A percentile compares a stretch with the other conserved stretches of the same genome.
Conservation (phyloP, 352 stramenopile genomes). For the Peronosclerospora sorghi region DNA sequence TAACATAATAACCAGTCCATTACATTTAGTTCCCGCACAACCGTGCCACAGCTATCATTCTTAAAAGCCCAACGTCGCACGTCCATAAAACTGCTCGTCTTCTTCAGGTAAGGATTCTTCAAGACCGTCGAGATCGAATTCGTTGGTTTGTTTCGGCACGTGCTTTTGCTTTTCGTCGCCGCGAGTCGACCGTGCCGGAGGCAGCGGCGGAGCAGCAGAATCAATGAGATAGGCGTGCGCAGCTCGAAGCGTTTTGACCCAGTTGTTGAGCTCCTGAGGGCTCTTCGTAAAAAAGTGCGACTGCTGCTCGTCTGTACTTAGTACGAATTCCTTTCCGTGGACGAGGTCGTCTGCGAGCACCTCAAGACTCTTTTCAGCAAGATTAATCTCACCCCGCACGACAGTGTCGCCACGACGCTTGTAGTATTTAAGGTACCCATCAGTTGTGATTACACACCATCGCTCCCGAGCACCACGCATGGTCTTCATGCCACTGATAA, state of each 20-base stretch:
- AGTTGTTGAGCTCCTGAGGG: conserved; percentile 56
- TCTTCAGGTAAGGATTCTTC: conserved; percentile 41
- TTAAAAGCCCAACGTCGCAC: conserved; percentile 74
- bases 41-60: conserved; percentile 4
- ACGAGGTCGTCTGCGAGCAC: conserved; percentile 70
- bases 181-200: conserved; percentile 17
- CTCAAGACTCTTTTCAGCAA: conserved; percentile 69
- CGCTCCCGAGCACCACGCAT: conserved; percentile 78
- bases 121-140: conserved; percentile 29
- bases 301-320: conserved; percentile 75
- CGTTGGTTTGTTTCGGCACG: conserved; percentile 21
- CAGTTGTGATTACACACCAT: conserved; percentile 69
- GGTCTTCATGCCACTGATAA: conserved; percentile 79
- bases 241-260: conserved; percentile 68
- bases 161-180: conserved; percentile 14
- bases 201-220: conserved; percentile 19
- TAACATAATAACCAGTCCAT: conserved; percentile 24
- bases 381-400: conserved; percentile 73
- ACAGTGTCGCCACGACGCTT: conserved; percentile 75
- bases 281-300: conserved; percentile 80
- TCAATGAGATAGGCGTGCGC: conserved; percentile 55
- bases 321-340: conserved; percentile 65
- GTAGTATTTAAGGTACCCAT: conserved; percentile 78
- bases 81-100: conserved; percentile 75
- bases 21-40: conserved; percentile 21